Evolutionary conservation across 345 rosid species (phyloP).

Genomic region (Ailanthus altissimus): DNA sequence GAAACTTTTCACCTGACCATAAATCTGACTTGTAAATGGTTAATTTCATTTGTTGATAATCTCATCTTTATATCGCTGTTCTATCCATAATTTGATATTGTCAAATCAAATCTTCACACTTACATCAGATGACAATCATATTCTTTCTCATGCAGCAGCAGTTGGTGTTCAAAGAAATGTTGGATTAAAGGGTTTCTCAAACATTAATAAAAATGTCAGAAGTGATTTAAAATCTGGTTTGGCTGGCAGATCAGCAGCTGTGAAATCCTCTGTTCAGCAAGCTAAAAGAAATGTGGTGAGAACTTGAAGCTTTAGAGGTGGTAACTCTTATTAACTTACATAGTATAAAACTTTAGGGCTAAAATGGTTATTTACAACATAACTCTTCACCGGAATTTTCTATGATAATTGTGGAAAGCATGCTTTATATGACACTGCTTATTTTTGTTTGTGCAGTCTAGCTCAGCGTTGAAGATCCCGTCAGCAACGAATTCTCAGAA

Average conservation of each 20-base stretch:
- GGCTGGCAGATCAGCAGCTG: conserved; percentile 38
- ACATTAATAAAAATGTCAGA: conserved; percentile 30
- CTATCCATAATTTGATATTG: neutral
- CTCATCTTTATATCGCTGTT: neutral
- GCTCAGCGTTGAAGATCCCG: conserved; percentile 29
- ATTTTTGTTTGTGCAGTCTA: conserved; percentile 40
- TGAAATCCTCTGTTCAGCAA: conserved; percentile 48
- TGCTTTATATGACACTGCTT: conserved; percentile 9
- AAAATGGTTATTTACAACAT: conserved; percentile 20
- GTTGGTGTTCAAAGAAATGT: conserved; percentile 45
- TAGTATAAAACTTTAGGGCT: conserved; percentile 12
- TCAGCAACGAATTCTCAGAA: conserved; percentile 39
- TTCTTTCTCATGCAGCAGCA: conserved; percentile 34
- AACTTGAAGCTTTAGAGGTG: neutral
- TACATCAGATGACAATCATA: conserved; percentile 18
- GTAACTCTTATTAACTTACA: neutral
- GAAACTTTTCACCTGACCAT: no score
- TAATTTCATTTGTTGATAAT: neutral
- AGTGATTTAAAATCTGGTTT: conserved; percentile 45
- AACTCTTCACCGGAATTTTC: neutral
- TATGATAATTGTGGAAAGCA: conserved; percentile 1
- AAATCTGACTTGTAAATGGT: no score
- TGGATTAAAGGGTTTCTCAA: conserved; percentile 39
- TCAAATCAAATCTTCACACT: neutral
- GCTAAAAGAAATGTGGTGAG: conserved; percentile 66